Percentiles rank a stretch among this genome's conserved stretches.
Conservation (phyloP, 441 rosid genomes). For the Iberis amara region DNA sequence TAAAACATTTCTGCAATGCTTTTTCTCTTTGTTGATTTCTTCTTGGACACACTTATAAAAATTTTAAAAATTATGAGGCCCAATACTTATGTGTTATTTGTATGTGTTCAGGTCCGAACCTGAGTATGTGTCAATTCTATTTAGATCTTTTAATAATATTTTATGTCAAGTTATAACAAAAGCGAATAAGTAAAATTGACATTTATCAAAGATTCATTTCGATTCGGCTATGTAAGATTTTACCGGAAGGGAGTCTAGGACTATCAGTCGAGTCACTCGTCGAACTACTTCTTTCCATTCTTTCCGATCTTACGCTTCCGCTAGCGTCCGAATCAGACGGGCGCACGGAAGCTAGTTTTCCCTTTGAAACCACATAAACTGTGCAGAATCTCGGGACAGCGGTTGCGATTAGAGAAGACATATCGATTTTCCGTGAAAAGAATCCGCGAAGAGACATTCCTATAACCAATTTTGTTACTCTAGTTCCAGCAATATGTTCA, state of each 20-base stretch:
- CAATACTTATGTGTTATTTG: no score
- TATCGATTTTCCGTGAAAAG: conserved; percentile 40
- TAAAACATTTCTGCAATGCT: no score
- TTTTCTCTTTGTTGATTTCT: no score
- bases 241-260: conserved; percentile 52
- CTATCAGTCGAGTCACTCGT: conserved; percentile 37
- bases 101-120: no score
- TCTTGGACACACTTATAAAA: no score
- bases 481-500: conserved; percentile 49
- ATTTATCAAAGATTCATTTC: neutral
- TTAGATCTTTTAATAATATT: no score
- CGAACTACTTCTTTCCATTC: conserved; percentile 42
- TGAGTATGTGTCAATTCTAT: no score
- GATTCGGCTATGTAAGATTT: neutral
- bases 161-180: no score
- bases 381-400: conserved; percentile 69
- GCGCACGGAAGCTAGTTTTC: conserved; percentile 68
- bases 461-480: conserved; percentile 63
- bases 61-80: no score
- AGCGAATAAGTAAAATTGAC: neutral
- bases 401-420: conserved; percentile 62
- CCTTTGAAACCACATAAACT: conserved; percentile 69
- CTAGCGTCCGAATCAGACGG: conserved; percentile 71
- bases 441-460: conserved; percentile 68
- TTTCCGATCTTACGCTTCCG: conserved; percentile 44